Evolutionary conservation across 345 rosid genomes (phyloP), one percentile per base, ranked within the genome.

Genomic region (Melaleuca quinquenervia): DNA sequence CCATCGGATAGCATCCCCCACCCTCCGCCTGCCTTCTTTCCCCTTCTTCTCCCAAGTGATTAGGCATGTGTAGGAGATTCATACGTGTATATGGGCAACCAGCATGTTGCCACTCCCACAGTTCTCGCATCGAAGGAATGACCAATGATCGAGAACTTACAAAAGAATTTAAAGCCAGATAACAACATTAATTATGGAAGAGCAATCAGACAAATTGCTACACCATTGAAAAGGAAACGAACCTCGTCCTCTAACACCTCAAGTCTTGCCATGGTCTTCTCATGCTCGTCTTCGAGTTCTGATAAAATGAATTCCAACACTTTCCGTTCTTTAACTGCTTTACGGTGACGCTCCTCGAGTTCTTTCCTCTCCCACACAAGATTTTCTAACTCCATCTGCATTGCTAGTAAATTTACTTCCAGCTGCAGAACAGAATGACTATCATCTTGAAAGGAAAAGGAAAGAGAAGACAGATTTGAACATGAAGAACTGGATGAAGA

Each of bases 251-350:
- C 91, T 55, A 95, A 87, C 84, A 90, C 86, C 83, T 96, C 91
- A 83, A 94, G 88, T 86, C 89, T 92, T 56, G 95, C 88, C 85
- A 91, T 87, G 85, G 93, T 90, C 84, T 85, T 88, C 85, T 91
- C 96, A 85, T 91, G 88, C 88, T 94, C 95, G 51, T 92, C 96
- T 87, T 95, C 98, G 82, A 94, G 93, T 87, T 96, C 96, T 82
- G 83, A 88, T 78, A 96, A 84, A 86, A 93, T 85, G 7, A 88
- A 88, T 85, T 93, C 96, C 92, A 97, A 86, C 87, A 89, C 80
- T 89, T 88, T 87, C 84, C 90, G 86, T 52, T 95, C 96, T 90
- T 91, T 91, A 50, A 89, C 83, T 14, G 93, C 94, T 86, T 83
- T 85, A 21, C 89, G 91, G 32, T 93, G 93, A 87, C 78, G 93